Evolutionary conservation across 129 eudicot species (phyloP).

Genomic region (Mikania micrantha): DNA sequence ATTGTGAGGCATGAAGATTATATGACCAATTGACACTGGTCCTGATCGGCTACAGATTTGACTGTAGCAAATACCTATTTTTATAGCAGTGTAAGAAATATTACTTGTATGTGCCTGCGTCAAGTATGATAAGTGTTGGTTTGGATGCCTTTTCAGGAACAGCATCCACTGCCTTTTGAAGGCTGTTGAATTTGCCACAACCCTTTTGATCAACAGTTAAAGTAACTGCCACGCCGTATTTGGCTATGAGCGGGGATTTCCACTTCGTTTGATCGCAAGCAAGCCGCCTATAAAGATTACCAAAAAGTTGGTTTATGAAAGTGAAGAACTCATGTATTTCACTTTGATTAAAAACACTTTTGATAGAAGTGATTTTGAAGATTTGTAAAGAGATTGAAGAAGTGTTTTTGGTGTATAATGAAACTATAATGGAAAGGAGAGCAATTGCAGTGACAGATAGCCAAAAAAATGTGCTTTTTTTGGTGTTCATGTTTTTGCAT

Average conservation of each 20-base stretch:
- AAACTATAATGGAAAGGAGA: constrained; percentile 35
- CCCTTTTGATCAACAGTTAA: constrained; percentile 56
- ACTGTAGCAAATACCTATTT: background rate
- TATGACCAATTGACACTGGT: background rate
- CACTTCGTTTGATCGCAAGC: constrained; percentile 38
- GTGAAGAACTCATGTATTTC: constrained; percentile 22
- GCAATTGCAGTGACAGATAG: constrained; percentile 35
- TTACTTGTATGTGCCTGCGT: constrained; percentile 73
- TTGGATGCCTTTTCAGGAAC: constrained; percentile 44
- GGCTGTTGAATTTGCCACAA: constrained; percentile 64
- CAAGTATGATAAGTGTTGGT: constrained; percentile 53
- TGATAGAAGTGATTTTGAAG: constrained; percentile 16
- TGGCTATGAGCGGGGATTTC: constrained; percentile 51
- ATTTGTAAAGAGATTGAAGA: background rate
- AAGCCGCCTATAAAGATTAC: constrained; percentile 11
- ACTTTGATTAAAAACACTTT: constrained; percentile 22
- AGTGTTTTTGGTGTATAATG: constrained; percentile 19
- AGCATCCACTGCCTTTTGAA: constrained; percentile 74
- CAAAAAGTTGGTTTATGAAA: background rate
- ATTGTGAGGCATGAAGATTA: background rate
- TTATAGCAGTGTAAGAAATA: background rate
- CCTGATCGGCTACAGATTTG: background rate
- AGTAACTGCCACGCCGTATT: constrained; percentile 41
- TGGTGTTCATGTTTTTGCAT: constrained; percentile 45
- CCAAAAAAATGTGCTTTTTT: constrained; percentile 40